Conservation (phyloP, 768 basidiomycete species). For the Melanogaster broomeanus region DNA sequence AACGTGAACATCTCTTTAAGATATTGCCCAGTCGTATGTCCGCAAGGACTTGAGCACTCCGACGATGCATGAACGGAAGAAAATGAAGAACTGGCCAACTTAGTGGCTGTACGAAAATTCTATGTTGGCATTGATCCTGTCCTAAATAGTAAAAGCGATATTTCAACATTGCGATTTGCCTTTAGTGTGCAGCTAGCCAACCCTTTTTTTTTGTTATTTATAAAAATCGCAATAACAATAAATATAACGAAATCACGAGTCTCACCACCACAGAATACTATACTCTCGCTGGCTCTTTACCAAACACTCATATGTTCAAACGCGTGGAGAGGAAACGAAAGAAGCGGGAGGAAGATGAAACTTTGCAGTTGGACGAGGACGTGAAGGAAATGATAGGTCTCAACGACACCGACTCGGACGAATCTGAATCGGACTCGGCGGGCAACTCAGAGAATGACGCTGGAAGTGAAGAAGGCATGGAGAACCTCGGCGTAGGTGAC, state of each 20-base stretch:
- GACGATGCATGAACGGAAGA: constrained; percentile 33
- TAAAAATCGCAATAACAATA: too few relatives aligned
- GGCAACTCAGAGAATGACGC: constrained; percentile 32
- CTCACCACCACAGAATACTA: too few relatives aligned
- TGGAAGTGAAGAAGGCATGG: constrained; percentile 2
- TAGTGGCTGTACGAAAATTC: constrained; percentile 28
- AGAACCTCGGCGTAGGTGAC: constrained; percentile 27
- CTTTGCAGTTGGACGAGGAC: constrained; percentile 64
- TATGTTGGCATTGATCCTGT: too few relatives aligned
- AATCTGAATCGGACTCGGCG: constrained; percentile 53
- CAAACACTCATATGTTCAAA: constrained; percentile 63
- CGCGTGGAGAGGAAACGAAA: constrained; percentile 67
- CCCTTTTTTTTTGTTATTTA: too few relatives aligned
- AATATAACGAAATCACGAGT: too few relatives aligned
- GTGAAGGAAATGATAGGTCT: constrained; percentile 64
- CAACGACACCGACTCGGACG: constrained; percentile 76
- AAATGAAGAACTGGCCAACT: constrained; percentile 11
- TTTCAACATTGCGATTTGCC: too few relatives aligned
- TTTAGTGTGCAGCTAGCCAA: too few relatives aligned
- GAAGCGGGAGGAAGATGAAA: constrained; percentile 63
- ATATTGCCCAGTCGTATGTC: constrained; percentile 16
- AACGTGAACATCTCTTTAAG: constrained; percentile 8
- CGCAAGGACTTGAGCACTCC: constrained; percentile 18
- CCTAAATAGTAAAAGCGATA: too few relatives aligned
- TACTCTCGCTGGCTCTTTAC: neutral